These are phyloP conservation scores for Sporothrix humicola DNA, from an alignment of 2,329 filamentous ascomycete species.

Conservation along the genomic window DNA sequence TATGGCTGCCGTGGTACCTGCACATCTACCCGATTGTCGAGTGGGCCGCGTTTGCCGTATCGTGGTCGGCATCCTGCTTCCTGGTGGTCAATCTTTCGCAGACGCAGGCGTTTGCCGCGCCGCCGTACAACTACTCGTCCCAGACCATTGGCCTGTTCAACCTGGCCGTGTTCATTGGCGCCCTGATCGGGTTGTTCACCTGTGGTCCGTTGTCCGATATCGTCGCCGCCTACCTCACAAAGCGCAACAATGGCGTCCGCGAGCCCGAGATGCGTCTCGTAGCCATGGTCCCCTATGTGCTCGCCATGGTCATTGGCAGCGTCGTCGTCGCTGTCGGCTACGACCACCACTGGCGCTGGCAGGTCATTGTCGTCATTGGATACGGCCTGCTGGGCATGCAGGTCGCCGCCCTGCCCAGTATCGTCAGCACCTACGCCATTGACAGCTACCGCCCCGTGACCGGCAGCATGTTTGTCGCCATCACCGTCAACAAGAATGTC, in stretches of 20 bases:
- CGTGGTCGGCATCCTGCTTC: slow-evolving; percentile 54
- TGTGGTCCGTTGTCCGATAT: slow-evolving; percentile 54
- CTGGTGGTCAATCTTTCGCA: slow-evolving; percentile 65
- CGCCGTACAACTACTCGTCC: slow-evolving; percentile 52
- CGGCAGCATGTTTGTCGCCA: slow-evolving; percentile 47
- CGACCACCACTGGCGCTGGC: slow-evolving; percentile 55
- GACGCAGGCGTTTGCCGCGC: slow-evolving; percentile 50
- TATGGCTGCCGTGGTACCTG: slow-evolving; percentile 68
- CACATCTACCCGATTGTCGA: slow-evolving; percentile 68
- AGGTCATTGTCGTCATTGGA: slow-evolving; percentile 55
- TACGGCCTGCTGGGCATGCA: slow-evolving; percentile 48
- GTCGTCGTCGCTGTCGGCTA: slow-evolving; percentile 55
- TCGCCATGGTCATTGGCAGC: slow-evolving; percentile 53
- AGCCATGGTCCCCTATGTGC: slow-evolving; percentile 53
- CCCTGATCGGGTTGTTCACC: slow-evolving; percentile 49
- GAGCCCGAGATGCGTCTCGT: slow-evolving; percentile 57
- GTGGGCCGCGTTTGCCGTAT: slow-evolving; percentile 65
- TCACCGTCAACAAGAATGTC: slow-evolving; percentile 43
- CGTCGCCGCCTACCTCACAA: slow-evolving; percentile 49
- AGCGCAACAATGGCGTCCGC: slow-evolving; percentile 52
- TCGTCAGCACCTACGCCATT: slow-evolving; percentile 64
- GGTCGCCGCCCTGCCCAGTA: slow-evolving; percentile 59
- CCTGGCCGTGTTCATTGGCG: slow-evolving; percentile 52
- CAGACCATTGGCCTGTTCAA: slow-evolving; percentile 55
- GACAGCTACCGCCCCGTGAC: slow-evolving; percentile 70